Conservation (phyloP, 305 asterid genomes). For the Fraxinus xanthoxyloides region DNA sequence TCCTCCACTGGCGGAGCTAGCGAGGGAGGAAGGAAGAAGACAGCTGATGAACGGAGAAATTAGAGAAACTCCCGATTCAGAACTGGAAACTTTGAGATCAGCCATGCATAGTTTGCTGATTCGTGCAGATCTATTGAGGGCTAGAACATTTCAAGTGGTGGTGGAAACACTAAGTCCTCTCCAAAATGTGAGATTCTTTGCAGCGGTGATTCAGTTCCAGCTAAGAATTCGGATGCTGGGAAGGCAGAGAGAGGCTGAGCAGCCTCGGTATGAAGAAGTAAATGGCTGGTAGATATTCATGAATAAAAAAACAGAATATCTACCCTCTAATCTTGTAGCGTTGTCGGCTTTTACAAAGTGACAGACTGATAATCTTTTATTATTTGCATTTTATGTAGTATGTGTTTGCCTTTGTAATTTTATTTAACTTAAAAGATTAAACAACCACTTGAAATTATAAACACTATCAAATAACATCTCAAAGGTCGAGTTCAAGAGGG, state of each 20-base stretch:
- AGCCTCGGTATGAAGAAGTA: background rate
- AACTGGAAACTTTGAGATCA: conserved; percentile 4
- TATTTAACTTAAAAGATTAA: too few relatives aligned
- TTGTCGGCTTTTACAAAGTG: background rate
- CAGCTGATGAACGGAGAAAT: background rate
- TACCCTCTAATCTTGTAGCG: too few relatives aligned
- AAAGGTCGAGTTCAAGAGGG: too few relatives aligned
- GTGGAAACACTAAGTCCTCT: conserved; percentile 22
- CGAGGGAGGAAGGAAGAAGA: background rate
- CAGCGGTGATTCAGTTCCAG: conserved; percentile 25
- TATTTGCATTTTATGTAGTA: background rate
- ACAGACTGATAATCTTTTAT: background rate
- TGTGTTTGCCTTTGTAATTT: background rate
- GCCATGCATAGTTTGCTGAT: conserved; percentile 12
- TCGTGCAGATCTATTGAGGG: conserved; percentile 33
- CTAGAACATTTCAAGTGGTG: conserved; percentile 23
- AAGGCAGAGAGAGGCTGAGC: conserved; percentile 21
- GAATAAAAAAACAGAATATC: background rate
- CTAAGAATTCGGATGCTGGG: conserved; percentile 27
- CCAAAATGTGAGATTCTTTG: conserved; percentile 24
- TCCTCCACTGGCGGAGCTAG: conserved; percentile 11
- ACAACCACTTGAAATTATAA: too few relatives aligned
- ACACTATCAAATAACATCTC: too few relatives aligned
- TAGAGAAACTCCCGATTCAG: background rate
- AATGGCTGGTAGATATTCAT: background rate